Conservation (phyloP, 306 rosid genomes). For the Vachellia collinsii region DNA sequence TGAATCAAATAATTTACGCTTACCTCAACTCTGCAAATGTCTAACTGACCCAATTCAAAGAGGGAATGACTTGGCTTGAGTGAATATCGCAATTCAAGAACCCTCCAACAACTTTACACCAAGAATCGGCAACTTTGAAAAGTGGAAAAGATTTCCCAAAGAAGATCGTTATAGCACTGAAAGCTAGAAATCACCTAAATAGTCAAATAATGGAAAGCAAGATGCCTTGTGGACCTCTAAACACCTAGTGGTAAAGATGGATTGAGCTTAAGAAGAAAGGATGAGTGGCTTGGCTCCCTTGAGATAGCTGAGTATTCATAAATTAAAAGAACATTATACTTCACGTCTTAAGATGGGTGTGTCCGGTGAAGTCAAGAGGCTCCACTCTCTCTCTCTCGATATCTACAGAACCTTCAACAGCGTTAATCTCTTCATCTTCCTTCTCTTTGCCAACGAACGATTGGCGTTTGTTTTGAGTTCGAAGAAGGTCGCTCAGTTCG, state of each 20-base stretch:
- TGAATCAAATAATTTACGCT: constrained; percentile 4
- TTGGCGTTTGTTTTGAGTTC: constrained; percentile 25
- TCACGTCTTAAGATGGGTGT: too few relatives aligned
- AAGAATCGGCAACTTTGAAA: constrained; percentile 2
- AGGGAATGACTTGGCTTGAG: constrained; percentile 43
- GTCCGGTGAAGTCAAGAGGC: constrained; percentile 54
- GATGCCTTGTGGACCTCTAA: constrained; percentile 25
- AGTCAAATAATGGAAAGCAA: constrained; percentile 3
- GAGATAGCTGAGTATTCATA: constrained; percentile 51
- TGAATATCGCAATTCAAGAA: constrained; percentile 38
- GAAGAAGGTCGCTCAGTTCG: constrained; percentile 20
- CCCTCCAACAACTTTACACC: constrained; percentile 13
- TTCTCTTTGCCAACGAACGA: constrained; percentile 21
- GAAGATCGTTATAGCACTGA: constrained; percentile 11
- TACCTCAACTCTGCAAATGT: constrained; percentile 22
- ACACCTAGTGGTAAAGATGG: constrained; percentile 24
- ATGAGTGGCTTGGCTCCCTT: constrained; percentile 24
- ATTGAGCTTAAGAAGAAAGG: constrained; percentile 40
- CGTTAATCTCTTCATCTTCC: not conserved
- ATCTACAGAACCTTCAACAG: not conserved
- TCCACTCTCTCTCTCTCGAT: constrained; percentile 34
- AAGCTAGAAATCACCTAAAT: constrained; percentile 3
- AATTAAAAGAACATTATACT: constrained; percentile 9
- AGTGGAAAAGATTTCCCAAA: not conserved
- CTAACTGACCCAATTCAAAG: constrained; percentile 39